These are phyloP conservation scores for Theobroma grandiflorum DNA, from an alignment of 441 rosid species.

Conservation along the genomic window DNA sequence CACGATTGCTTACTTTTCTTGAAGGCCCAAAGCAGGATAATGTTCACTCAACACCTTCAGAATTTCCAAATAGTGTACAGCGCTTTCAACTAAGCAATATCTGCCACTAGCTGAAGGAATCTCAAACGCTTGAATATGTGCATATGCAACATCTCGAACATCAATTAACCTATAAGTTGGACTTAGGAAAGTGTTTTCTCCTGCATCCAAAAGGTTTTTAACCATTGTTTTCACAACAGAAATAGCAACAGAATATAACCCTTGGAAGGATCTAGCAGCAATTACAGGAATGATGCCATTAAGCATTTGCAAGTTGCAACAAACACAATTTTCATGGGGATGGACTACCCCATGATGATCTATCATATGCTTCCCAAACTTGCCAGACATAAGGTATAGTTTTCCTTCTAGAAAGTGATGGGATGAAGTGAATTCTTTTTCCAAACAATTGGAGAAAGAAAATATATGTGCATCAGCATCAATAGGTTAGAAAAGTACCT, in stretches of 20 bases:
- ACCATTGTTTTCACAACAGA: constrained; percentile 16
- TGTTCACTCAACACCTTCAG: constrained; percentile 23
- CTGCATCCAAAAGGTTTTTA: constrained; percentile 5
- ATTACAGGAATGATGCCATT: not conserved
- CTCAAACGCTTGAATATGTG: constrained; percentile 47
- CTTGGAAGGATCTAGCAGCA: not conserved
- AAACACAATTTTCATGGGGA: too few relatives aligned
- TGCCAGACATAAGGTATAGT: too few relatives aligned
- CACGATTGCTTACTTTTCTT: constrained; percentile 27
- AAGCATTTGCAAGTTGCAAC: too few relatives aligned
- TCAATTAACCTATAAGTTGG: constrained; percentile 33
- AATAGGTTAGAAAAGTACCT: constrained; percentile 35
- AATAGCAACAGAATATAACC: not conserved
- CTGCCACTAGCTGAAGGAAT: constrained; percentile 45
- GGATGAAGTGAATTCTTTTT: too few relatives aligned
- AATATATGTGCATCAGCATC: not conserved
- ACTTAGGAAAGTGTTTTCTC: not conserved
- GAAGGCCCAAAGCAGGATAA: constrained; percentile 29
- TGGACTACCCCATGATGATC: too few relatives aligned
- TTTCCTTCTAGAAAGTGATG: too few relatives aligned
- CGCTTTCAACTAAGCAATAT: constrained; percentile 38
- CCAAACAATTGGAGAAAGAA: not conserved
- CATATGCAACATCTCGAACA: constrained; percentile 51
- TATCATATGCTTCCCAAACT: too few relatives aligned
- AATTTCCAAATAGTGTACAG: not conserved